Evolutionary conservation across 2,329 filamentous ascomycete genomes (phyloP).

Genomic region (Sporothrix euskadiensis): DNA sequence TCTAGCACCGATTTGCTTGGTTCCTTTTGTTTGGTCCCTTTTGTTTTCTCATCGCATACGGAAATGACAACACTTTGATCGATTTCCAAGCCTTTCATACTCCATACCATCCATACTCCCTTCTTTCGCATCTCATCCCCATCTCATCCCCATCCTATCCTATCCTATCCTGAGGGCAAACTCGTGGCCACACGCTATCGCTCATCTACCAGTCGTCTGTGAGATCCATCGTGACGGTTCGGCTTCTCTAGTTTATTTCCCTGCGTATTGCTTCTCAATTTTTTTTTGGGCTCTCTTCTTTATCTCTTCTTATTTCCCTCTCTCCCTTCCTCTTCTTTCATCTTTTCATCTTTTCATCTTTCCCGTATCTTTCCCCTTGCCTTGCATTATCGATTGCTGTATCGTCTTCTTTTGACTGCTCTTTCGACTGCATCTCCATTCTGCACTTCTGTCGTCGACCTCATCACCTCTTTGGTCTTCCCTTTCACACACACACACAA

Average conservation of each 20-base stretch:
- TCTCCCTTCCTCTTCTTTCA: background rate
- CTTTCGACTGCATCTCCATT: background rate
- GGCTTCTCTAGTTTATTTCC: slow-evolving; percentile 21
- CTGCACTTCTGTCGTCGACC: background rate
- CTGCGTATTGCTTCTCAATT: slow-evolving; percentile 9
- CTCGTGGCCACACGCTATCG: slow-evolving; percentile 11
- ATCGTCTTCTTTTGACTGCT: slow-evolving; percentile 5
- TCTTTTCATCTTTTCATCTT: slow-evolving; percentile 1
- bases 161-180: slow-evolving; percentile 3
- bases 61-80: slow-evolving; percentile 16
- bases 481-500: background rate
- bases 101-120: background rate
- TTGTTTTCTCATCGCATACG: slow-evolving; percentile 7
- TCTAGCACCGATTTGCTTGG: background rate
- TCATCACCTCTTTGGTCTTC: background rate
- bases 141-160: background rate
- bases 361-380: background rate
- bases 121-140: background rate
- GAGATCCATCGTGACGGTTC: background rate
- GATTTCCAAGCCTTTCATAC: background rate
- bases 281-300: background rate
- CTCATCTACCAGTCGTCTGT: background rate
- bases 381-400: slow-evolving; percentile 4
- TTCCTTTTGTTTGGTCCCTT: background rate
- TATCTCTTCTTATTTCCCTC: background rate